Evolutionary conservation across 495 filamentous ascomycete genomes (phyloP).

Genomic region (Podospora comata): DNA sequence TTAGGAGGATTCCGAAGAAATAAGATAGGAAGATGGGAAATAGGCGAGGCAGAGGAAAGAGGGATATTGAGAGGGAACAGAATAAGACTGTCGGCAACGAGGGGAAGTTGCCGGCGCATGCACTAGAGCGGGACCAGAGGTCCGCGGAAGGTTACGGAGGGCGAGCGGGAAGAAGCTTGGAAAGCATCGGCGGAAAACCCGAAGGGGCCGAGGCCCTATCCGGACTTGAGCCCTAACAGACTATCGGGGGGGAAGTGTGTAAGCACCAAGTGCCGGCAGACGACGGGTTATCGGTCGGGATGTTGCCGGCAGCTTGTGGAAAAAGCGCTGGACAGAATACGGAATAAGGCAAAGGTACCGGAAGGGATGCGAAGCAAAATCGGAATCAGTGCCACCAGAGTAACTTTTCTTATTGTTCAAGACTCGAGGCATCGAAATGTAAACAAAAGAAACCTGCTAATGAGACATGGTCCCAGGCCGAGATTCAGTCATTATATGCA

Average conservation of each 20-base stretch:
- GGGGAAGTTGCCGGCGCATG: neutral
- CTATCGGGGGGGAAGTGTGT: neutral
- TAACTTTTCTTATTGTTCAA: no score
- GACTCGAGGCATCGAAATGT: neutral
- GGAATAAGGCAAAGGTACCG: no score
- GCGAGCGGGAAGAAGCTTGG: neutral
- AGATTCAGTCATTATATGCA: slow-evolving; percentile 70
- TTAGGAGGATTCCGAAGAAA: neutral
- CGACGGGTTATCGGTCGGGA: no score
- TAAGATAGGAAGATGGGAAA: neutral
- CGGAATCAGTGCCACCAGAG: no score
- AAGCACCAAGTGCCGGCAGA: neutral
- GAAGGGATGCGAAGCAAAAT: no score
- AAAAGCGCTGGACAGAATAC: no score
- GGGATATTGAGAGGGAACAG: neutral
- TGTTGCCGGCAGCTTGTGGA: no score
- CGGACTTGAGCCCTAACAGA: neutral
- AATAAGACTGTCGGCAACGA: neutral
- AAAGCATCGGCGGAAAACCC: neutral
- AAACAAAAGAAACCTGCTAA: neutral
- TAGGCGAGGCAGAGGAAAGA: neutral
- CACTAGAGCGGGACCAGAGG: neutral
- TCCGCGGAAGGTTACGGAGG: no score
- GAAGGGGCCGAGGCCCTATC: neutral
- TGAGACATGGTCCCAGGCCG: slow-evolving; percentile 41